Conservation (phyloP, 164 flowering plant species). For the Magnolia officinalis region DNA sequence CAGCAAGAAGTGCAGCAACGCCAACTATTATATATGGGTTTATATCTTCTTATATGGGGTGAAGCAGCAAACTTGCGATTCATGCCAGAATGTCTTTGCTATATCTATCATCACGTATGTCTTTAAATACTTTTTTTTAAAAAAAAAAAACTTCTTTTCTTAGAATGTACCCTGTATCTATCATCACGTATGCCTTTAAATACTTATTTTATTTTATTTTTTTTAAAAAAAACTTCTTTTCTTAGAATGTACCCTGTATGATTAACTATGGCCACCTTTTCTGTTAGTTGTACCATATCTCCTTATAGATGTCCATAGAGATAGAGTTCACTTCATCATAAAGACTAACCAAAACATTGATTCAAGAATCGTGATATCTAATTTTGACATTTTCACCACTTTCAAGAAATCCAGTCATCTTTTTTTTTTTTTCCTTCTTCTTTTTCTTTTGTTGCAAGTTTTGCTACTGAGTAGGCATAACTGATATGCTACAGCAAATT, state of each 20-base stretch:
- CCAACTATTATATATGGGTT: slow-evolving; percentile 83
- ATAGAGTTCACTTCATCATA: not conserved
- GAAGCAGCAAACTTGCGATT: slow-evolving; percentile 98
- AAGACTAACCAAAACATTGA: not conserved
- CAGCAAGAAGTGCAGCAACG: slow-evolving; percentile 99
- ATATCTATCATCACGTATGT: slow-evolving; percentile 95
- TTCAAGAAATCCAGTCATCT: no score
- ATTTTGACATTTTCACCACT: no score
- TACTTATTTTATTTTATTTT: no score
- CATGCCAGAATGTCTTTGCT: slow-evolving; percentile 99
- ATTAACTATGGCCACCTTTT: not conserved
- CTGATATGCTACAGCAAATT: no score
- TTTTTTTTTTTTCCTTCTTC: no score
- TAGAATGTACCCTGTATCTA: slow-evolving; percentile 50
- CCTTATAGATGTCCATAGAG: not conserved
- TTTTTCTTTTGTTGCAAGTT: no score
- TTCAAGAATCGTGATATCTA: not conserved
- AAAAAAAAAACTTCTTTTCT: no score
- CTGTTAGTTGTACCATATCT: not conserved
- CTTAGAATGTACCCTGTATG: not conserved
- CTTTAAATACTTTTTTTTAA: no score
- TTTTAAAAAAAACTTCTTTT: no score
- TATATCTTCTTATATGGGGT: slow-evolving; percentile 97
- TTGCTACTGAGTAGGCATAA: no score
- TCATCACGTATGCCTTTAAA: slow-evolving; percentile 68